Evolutionary conservation across 352 stramenopile genomes (phyloP), one percentile per base, ranked within the genome.

Genomic region (Phytophthora vignae): DNA sequence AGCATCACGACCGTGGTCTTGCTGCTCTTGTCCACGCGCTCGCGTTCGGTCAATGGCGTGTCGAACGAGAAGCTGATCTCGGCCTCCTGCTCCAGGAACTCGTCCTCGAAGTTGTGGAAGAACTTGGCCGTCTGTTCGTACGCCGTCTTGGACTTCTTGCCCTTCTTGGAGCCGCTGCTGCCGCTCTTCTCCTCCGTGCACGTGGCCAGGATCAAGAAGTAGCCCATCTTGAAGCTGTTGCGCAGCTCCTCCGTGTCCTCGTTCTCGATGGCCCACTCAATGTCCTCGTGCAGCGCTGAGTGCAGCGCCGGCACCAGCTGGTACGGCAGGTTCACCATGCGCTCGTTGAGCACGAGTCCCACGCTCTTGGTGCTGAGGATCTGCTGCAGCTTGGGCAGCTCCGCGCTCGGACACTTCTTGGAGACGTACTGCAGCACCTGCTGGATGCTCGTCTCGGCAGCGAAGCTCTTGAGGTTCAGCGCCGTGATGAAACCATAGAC

Each of bases 401-500:
- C 74, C 10, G 67, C 62, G 10, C 62, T 63, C 9, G 90, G 86
- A 59, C 88, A 94, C 60, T 92, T 89, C 70, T 94, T 92, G 58
- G 79, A 80, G 60, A 93, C 78, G 73, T 92, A 92, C 73, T 91
- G 81, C 67, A 93, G 44, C 38, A 96, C 73, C 71, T 96, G 90
- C 52, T 92, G 82, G 27, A 96, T 68, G 55, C 84, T 91, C 9
- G 56, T 82, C 59, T 85, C 78, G 10, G 82, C 57, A 21, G 68
- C 61, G 63, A 91, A 91, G 8, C 77, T 76, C 55, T 78, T 72
- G 5, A 96, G 74, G 21, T 87, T 91, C 4, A 96, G 73, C 29
- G 85, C 84, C 55, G 90, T 96, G 72, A 94, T 88, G 69, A 96
- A 95, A n/a, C 88, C 90, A 71, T 95, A 96, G 5, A 91, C 85